These are phyloP conservation scores for Alternaria infectoria DNA, from an alignment of 2,329 filamentous ascomycete genomes.

Conservation along the genomic window DNA sequence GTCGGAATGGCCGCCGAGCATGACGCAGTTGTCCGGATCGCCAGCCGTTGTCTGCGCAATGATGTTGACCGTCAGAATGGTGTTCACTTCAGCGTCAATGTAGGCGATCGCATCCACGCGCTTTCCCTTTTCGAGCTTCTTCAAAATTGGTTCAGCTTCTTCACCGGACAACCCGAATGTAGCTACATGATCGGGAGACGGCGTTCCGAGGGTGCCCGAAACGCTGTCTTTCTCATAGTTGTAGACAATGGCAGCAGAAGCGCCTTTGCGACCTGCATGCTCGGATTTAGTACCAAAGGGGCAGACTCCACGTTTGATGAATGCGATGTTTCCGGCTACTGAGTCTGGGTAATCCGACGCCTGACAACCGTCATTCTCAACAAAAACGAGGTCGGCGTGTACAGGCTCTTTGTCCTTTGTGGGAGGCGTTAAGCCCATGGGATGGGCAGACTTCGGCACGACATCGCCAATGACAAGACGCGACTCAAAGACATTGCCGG, in stretches of 20 bases:
- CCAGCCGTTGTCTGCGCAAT: slow-evolving; percentile 49
- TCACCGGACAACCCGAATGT: slow-evolving; percentile 72
- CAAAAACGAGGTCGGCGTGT: slow-evolving; percentile 41
- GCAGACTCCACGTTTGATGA: slow-evolving; percentile 75
- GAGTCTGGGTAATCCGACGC: slow-evolving; percentile 65
- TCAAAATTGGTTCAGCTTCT: slow-evolving; percentile 62
- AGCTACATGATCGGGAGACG: slow-evolving; percentile 64
- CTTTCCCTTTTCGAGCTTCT: slow-evolving; percentile 60
- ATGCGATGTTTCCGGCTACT: slow-evolving; percentile 70
- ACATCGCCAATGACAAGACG: slow-evolving; percentile 43
- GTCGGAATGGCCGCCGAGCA: slow-evolving; percentile 51
- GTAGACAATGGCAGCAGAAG: slow-evolving; percentile 75
- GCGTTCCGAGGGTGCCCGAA: slow-evolving; percentile 72
- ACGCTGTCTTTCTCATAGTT: slow-evolving; percentile 70
- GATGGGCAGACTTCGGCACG: slow-evolving; percentile 42
- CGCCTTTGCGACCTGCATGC: slow-evolving; percentile 72
- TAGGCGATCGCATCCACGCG: slow-evolving; percentile 52
- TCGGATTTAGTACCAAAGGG: slow-evolving; percentile 75
- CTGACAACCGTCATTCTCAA: slow-evolving; percentile 44
- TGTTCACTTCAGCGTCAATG: slow-evolving; percentile 57
- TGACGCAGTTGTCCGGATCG: slow-evolving; percentile 49
- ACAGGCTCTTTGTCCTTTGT: slow-evolving; percentile 48
- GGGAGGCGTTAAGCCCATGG: slow-evolving; percentile 46
- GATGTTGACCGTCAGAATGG: slow-evolving; percentile 56
- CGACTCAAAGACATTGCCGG: slow-evolving; percentile 46